Evolutionary conservation across 2,329 filamentous ascomycete species (phyloP).

Genomic region (Leptographium galeiforme): DNA sequence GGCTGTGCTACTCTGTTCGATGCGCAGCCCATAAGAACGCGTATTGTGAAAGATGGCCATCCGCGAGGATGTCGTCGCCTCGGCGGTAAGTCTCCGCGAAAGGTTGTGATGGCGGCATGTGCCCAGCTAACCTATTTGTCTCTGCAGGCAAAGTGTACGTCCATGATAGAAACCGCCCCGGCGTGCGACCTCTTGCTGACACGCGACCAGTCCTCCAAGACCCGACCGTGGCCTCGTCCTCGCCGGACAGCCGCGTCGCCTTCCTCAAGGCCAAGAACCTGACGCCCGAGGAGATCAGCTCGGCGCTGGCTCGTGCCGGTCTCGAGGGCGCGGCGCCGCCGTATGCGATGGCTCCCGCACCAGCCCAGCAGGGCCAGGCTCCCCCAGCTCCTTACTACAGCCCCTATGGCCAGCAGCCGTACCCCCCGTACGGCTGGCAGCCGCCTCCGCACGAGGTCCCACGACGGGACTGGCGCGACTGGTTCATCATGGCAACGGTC

Average conservation of each 20-base stretch:
- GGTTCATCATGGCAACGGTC: slow-evolving; percentile 98
- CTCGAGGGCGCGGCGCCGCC: slow-evolving; percentile 28
- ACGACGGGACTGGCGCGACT: slow-evolving; percentile 89
- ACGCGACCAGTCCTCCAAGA: slow-evolving; percentile 69
- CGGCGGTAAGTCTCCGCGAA: slow-evolving; percentile 48
- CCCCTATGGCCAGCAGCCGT: slow-evolving; percentile 29
- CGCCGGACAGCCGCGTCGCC: slow-evolving; percentile 83
- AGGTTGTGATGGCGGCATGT: background rate
- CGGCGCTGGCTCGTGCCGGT: slow-evolving; percentile 63
- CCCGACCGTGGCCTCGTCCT: slow-evolving; percentile 75
- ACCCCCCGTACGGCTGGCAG: slow-evolving; percentile 42
- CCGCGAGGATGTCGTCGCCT: slow-evolving; percentile 83
- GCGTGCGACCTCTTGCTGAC: background rate
- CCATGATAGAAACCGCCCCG: background rate
- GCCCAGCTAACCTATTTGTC: no score
- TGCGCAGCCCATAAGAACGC: background rate
- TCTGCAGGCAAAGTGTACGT: slow-evolving; percentile 2
- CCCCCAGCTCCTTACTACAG: slow-evolving; percentile 31
- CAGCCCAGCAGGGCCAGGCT: slow-evolving; percentile 15
- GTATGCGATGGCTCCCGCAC: slow-evolving; percentile 18
- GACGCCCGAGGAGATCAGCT: slow-evolving; percentile 87
- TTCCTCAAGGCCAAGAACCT: slow-evolving; percentile 96
- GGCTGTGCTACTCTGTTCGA: background rate
- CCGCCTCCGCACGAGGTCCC: slow-evolving; percentile 45
- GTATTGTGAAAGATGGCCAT: slow-evolving; percentile 48